A percentile compares a stretch with the other conserved stretches of the same genome.
These are phyloP conservation scores for Cyberlindnera amylophila DNA, from an alignment of 805 yeast genomes.

Conservation along the genomic window DNA sequence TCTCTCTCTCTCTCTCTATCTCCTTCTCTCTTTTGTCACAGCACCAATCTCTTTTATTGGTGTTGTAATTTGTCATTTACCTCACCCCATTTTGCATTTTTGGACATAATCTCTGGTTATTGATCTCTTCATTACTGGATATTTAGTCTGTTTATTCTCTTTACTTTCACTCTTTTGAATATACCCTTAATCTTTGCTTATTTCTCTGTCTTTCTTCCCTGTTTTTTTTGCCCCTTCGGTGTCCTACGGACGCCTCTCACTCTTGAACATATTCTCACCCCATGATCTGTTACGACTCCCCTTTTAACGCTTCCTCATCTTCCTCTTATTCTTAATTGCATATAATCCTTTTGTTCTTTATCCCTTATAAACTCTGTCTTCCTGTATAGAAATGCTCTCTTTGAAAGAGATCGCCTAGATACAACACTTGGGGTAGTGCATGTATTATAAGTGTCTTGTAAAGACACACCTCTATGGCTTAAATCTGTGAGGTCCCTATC, in stretches of 20 bases:
- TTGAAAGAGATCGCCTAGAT: too few relatives aligned
- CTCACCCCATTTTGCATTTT: neutral
- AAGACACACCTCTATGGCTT: too few relatives aligned
- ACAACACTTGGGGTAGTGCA: too few relatives aligned
- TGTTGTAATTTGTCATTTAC: neutral
- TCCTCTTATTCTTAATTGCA: neutral
- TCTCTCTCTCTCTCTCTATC: constrained; percentile 9
- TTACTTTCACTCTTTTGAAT: constrained; percentile 8
- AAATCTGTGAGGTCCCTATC: too few relatives aligned
- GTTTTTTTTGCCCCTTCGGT: neutral
- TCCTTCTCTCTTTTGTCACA: constrained; percentile 6
- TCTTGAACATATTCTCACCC: neutral
- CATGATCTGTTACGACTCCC: neutral
- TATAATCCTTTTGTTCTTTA: neutral
- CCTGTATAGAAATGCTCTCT: too few relatives aligned
- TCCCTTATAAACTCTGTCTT: too few relatives aligned
- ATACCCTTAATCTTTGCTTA: constrained; percentile 11
- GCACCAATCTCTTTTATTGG: too few relatives aligned
- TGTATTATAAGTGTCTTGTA: too few relatives aligned
- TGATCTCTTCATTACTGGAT: neutral
- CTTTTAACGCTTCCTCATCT: neutral
- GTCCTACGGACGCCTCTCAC: neutral
- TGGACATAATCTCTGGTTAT: neutral
- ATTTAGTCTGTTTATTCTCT: neutral
- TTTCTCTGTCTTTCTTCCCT: neutral